A percentile compares a stretch with the other conserved stretches of the same genome.
Evolutionary conservation across 139 green algal genomes (phyloP).

Genomic region (Ettlia oleoabundans): DNA sequence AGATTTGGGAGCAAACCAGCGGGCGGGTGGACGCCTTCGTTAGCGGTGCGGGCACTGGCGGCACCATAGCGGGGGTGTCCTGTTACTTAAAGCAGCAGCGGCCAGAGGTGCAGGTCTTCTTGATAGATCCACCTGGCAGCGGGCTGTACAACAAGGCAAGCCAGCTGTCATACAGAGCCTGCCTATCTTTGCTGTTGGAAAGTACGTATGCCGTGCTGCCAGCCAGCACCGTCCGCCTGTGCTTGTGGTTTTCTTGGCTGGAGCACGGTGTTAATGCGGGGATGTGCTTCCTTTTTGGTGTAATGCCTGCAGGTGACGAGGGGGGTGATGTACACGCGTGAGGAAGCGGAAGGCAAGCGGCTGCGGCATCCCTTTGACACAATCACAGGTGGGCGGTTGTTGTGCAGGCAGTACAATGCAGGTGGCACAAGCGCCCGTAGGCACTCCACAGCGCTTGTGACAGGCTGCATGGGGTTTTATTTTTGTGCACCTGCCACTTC

Average conservation of each 20-base stretch:
- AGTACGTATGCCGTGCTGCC: no score
- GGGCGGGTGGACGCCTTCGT: constrained; percentile 92
- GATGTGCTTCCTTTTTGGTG: no score
- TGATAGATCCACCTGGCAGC: constrained; percentile 91
- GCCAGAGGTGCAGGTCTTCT: constrained; percentile 52
- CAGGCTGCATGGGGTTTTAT: no score
- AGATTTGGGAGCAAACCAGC: constrained; percentile 88
- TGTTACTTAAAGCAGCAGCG: constrained; percentile 66
- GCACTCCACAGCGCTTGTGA: no score
- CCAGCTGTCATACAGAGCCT: background rate
- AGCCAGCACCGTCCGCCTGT: no score
- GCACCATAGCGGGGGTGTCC: constrained; percentile 92
- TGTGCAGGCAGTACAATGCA: background rate
- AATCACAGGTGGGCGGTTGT: constrained; percentile 56
- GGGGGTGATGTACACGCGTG: constrained; percentile 84
- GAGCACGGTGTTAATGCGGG: no score
- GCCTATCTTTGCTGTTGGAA: no score
- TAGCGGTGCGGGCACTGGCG: constrained; percentile 90
- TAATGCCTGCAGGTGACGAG: constrained; percentile 81
- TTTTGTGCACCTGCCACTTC: background rate
- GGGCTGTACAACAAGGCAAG: constrained; percentile 87
- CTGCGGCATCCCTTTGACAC: constrained; percentile 94
- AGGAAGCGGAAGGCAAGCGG: constrained; percentile 93
- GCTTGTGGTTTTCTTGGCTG: no score
- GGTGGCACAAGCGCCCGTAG: no score